Base-by-base conservation (phyloP, 139 green algal genomes). In the Gonium pectorale region DNA sequence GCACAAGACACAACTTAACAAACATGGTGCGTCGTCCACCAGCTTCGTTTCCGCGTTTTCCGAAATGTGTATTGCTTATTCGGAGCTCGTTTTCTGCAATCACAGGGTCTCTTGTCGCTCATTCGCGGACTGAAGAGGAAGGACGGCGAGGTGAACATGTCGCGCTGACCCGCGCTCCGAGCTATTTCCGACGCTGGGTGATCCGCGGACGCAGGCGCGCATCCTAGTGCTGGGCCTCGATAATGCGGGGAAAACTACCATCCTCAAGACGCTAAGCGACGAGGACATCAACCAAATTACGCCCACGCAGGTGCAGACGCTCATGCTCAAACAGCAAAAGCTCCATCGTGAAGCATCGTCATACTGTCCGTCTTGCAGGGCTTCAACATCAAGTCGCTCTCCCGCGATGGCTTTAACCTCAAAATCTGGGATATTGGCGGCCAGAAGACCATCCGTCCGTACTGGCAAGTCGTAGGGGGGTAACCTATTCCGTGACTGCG, bases 371-470 rank as follows among this genome's bases (percentile, higher is more conserved):
- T n/a, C n/a, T 43, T 62, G 38, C 89, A 97, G 94, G 95, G 95
- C 8, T 97, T 97, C 87, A 97, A 97, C 90, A 95, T 97, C 84
- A 97, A 97, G 88, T 94, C 92, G 1, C 52, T 97, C 19, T 81
- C 92, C 24, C 90, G 94, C 63, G 93, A 96, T 35, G 92, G 93
- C 24, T 96, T 97, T 86, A 97, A 97, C 86, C 90, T 97, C 3
- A 95, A 96, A 77, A 91, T 97, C 38, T 97, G 94, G 94, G 94
- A 97, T 79, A 96, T 97, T 79, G 94, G 94, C 24, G 94, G 94
- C 21, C 94, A 97, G 83, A 96, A 95, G 66, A 79, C 92, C 9
- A 97, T 97, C 44, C 73, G 94, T 19, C 94, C 94, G 15, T 97
- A 96, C 89, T 96, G 94, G 94, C 94, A 82, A 74, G 89, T 35